Evolutionary conservation across 345 rosid genomes (phyloP).

Genomic region (Gossypium longicalyx): DNA sequence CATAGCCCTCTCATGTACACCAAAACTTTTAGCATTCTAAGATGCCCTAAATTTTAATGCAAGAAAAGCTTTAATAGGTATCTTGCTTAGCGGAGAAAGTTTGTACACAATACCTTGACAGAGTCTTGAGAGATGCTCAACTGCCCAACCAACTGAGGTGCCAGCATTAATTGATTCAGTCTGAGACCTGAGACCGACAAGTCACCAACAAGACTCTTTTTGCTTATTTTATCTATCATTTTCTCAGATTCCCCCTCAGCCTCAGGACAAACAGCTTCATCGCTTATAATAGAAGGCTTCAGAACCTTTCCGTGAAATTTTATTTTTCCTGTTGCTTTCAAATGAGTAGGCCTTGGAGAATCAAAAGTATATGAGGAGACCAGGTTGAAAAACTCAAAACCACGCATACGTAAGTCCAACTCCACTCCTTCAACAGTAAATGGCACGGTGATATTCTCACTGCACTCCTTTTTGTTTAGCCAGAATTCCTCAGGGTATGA

Average conservation of each 20-base stretch:
- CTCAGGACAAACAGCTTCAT: slow-evolving; percentile 30
- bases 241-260: slow-evolving; percentile 28
- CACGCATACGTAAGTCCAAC: slow-evolving; percentile 90
- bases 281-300: slow-evolving; percentile 30
- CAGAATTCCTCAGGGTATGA: slow-evolving; percentile 60
- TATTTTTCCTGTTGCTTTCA: slow-evolving; percentile 89
- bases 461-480: slow-evolving; percentile 39
- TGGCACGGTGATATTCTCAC: slow-evolving; percentile 44
- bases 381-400: slow-evolving; percentile 91
- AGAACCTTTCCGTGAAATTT: slow-evolving; percentile 83
- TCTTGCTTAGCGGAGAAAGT: slow-evolving; percentile 11
- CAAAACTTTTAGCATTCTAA: background rate
- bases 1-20: background rate
- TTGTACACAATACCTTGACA: slow-evolving; percentile 55
- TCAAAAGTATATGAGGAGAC: slow-evolving; percentile 85
- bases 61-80: background rate
- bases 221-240: slow-evolving; percentile 26
- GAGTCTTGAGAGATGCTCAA: slow-evolving; percentile 68
- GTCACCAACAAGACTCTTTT: slow-evolving; percentile 67
- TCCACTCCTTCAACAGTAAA: slow-evolving; percentile 86
- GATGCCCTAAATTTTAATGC: background rate
- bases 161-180: slow-evolving; percentile 86
- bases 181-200: slow-evolving; percentile 81
- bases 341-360: slow-evolving; percentile 89
- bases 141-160: slow-evolving; percentile 81